These are phyloP conservation scores for Ramalina intermedia DNA, from an alignment of 495 filamentous ascomycete genomes.

Conservation along the genomic window DNA sequence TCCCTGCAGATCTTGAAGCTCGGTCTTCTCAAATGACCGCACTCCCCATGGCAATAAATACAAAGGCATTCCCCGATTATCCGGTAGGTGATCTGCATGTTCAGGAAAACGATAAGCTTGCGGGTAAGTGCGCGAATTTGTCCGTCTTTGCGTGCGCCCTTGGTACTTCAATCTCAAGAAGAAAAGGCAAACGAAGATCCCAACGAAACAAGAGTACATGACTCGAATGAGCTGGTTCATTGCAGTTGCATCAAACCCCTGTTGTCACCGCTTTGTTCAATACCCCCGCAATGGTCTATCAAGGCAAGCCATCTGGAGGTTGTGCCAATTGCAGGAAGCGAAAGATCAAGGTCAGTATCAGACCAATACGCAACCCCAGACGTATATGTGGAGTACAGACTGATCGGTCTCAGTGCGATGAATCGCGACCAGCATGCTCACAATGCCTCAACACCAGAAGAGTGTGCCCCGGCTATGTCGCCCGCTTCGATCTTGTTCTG, in stretches of 20 bases:
- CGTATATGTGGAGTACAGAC: neutral
- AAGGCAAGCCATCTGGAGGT: constrained; percentile 55
- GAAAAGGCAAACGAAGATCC: too few species aligned
- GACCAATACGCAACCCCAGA: neutral
- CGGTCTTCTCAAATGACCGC: too few species aligned
- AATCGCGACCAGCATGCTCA: constrained; percentile 32
- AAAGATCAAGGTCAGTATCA: constrained; percentile 38
- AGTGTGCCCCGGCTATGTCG: constrained; percentile 46
- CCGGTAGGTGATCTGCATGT: too few species aligned
- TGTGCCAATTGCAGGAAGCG: constrained; percentile 52
- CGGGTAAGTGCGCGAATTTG: neutral
- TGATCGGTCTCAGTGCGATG: constrained; percentile 30
- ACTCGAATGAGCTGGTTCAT: neutral
- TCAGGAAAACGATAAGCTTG: neutral
- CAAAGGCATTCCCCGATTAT: too few species aligned
- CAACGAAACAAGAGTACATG: neutral
- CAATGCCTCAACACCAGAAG: constrained; percentile 32
- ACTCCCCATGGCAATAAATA: too few species aligned
- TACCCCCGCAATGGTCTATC: constrained; percentile 46
- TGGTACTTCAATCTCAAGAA: neutral
- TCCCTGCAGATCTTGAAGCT: too few species aligned
- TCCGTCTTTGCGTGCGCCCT: neutral
- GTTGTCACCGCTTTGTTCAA: neutral
- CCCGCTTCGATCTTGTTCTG: constrained; percentile 55
- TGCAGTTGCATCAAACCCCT: neutral